Conservation (phyloP, 2,329 filamentous ascomycete species). For the Tolypocladium ophioglossoides region DNA sequence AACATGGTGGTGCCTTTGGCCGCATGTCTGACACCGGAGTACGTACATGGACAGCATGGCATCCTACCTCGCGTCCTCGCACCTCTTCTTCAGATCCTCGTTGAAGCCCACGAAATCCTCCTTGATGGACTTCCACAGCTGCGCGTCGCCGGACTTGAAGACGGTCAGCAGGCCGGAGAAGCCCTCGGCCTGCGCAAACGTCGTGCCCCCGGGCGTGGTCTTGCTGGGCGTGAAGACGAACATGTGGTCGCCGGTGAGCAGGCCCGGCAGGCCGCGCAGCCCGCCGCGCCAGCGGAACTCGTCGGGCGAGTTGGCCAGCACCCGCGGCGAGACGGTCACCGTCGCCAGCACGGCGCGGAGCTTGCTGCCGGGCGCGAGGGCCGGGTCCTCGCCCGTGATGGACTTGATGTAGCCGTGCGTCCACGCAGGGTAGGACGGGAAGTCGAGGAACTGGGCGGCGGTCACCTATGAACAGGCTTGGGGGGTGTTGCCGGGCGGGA, state of each 20-base stretch:
- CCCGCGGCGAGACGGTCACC: neutral
- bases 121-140: neutral
- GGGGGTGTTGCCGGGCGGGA: too few relatives aligned
- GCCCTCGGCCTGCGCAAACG: conserved; percentile 10
- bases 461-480: neutral
- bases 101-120: neutral
- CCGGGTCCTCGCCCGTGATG: neutral
- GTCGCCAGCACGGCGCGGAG: neutral
- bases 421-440: neutral
- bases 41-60: too few relatives aligned
- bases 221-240: conserved; percentile 11
- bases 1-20: too few relatives aligned
- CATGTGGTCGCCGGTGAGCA: conserved; percentile 10
- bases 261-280: conserved; percentile 1
- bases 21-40: too few relatives aligned
- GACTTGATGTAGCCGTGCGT: conserved; percentile 1
- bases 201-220: conserved; percentile 9
- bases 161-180: conserved; percentile 6
- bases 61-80: neutral
- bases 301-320: conserved; percentile 2
- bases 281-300: conserved; percentile 10
- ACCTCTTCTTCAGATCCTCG: neutral
- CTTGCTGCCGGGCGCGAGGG: neutral
- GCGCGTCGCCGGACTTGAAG: neutral
- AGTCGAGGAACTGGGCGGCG: conserved; percentile 2